Base-by-base conservation (phyloP, 2,329 filamentous ascomycete genomes). In the Trichoderma sp. region DNA sequence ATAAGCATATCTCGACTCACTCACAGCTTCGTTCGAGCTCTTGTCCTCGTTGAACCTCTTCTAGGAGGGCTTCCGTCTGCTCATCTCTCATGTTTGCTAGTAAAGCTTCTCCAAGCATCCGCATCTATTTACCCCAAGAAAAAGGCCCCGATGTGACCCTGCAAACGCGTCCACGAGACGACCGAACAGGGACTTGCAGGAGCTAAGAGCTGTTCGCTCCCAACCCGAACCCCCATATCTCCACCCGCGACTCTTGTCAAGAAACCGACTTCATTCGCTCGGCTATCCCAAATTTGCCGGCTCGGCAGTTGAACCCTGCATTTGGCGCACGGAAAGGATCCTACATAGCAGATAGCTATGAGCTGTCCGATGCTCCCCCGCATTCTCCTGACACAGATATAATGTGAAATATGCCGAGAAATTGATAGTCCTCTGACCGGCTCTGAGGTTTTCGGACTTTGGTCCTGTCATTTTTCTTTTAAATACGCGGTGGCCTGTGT, bases 251-350 rank as follows among this genome's bases (percentile, higher is more conserved):
- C 14, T 29, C 33, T n/a, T 66, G 14, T 57, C 21, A 19, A 53
- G 49, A 37, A 19, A 35, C 49, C 29, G 55, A 29, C 19, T 64
- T 64, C 33, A 66, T 66, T 66, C 37, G 63, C 16, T 14, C 27
- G 53, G 53, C 13, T 43, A 58, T 47, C 33, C 33, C 37, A 35
- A 13, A 16, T 27, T 10, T 24, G 55, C 63, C 53, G 35, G 63
- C 29, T 58, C 63, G 63, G 63, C 19, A 66, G 24, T 57, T 66
- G 63, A 66, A 35, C 53, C 63, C 53, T 66, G 37, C 53, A 16
- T 27, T 27, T 55, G 4, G 49, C 49, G 62, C 52, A 24, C 31
- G 40, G 40, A 11, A 52, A 5, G 11, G 4, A 27, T 43, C 62
- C 55, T 58, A 37, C 40, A 58, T 37, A 16, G 14, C 49, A 29